Percentiles rank a stretch among this genome's conserved stretches.
These are phyloP conservation scores for Syzygium aqueum DNA, from an alignment of 345 rosid species.

Conservation along the genomic window DNA sequence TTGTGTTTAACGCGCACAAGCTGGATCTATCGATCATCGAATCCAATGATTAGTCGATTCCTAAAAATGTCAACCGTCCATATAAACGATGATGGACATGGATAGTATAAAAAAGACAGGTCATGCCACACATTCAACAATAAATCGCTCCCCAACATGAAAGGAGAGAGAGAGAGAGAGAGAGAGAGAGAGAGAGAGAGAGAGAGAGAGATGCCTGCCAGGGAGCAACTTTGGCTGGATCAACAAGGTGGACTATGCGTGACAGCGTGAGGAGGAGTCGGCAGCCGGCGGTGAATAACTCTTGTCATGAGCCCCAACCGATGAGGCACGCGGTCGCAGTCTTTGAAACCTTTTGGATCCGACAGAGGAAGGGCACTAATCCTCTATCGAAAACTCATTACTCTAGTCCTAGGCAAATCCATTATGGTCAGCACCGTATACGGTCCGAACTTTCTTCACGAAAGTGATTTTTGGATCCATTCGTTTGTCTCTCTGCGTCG, in stretches of 20 bases:
- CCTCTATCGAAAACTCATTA: background rate
- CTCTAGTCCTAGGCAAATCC: background rate
- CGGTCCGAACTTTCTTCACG: background rate
- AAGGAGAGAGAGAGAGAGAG: background rate
- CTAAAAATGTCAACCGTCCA: background rate
- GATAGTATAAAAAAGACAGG: accelerated
- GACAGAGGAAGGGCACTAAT: background rate
- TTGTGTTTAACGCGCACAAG: background rate
- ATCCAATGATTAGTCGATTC: background rate
- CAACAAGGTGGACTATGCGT: background rate
- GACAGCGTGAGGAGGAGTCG: background rate
- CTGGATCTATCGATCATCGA: accelerated
- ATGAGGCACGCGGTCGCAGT: background rate
- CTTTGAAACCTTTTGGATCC: background rate
- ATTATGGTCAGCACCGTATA: background rate
- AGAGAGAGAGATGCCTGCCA: background rate
- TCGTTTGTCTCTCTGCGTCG: background rate
- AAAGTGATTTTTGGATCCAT: background rate
- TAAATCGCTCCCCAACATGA: too few species aligned
- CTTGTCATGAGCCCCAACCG: background rate
- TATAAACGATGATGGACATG: accelerated
- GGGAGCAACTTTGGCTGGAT: background rate
- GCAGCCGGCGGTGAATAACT: background rate
- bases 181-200: background rate
- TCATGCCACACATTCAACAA: accelerated